These are phyloP conservation scores for Oryza australiensis DNA, from an alignment of 176 grass and related monocot genomes.

Conservation along the genomic window DNA sequence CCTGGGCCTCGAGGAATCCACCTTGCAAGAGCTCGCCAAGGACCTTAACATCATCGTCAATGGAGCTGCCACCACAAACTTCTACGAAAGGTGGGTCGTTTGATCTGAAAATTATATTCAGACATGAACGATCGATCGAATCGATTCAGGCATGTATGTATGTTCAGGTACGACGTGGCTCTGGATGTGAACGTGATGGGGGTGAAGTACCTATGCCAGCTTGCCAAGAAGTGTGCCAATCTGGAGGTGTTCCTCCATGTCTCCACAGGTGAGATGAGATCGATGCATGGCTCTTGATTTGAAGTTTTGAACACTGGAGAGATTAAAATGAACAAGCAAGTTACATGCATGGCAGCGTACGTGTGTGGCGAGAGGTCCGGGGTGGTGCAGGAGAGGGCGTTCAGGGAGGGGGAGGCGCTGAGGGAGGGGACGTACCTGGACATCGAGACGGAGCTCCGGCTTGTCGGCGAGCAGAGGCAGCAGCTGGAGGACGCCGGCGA, in stretches of 20 bases:
- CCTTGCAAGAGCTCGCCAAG: constrained; percentile 30
- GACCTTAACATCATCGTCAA: constrained; percentile 76
- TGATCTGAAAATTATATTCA: neutral
- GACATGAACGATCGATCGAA: neutral
- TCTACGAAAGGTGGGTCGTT: constrained; percentile 58
- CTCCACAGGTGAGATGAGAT: constrained; percentile 54
- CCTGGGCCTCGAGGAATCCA: constrained; percentile 48
- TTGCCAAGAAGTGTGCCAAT: constrained; percentile 62
- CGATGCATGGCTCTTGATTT: no score
- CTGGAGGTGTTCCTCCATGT: constrained; percentile 79
- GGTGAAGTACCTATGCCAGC: constrained; percentile 47
- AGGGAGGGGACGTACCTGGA: constrained; percentile 43
- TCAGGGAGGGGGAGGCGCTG: constrained; percentile 60
- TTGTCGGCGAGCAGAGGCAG: constrained; percentile 49
- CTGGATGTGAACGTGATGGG: constrained; percentile 58
- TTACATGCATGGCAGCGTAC: constrained; percentile 29
- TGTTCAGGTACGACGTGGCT: constrained; percentile 53
- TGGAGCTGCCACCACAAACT: constrained; percentile 73
- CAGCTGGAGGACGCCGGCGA: constrained; percentile 30
- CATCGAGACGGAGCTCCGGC: constrained; percentile 51
- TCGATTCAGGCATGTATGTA: neutral
- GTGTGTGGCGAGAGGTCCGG: constrained; percentile 61
- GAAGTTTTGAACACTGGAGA: no score
- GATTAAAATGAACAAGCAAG: no score
- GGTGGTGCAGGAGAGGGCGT: constrained; percentile 49